A percentile compares a stretch with the other conserved stretches of the same genome.
phyloP scores from a whole-genome alignment of 257 asterid genomes.

The Solanum virginianum region DNA sequence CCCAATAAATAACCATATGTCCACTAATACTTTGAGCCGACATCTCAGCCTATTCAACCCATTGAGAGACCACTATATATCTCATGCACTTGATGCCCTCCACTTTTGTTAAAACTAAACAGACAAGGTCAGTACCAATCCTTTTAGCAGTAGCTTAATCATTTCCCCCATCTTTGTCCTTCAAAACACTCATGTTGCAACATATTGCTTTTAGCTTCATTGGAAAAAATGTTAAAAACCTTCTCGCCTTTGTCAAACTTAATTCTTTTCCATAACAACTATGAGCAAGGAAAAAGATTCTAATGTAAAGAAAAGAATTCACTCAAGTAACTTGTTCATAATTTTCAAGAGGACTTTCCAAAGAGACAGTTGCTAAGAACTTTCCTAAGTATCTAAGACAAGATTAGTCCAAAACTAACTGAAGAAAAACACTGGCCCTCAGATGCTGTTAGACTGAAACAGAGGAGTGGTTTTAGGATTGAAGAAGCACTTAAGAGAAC shows the following conservation, averaged over 20 bases:
- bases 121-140: neutral
- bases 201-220: neutral
- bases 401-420: neutral
- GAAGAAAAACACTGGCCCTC: neutral
- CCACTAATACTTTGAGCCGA: neutral
- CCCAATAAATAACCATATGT: neutral
- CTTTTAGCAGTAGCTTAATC: neutral
- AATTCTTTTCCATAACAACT: neutral
- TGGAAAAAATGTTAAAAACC: neutral
- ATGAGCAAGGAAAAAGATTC: neutral
- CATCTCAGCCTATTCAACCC: neutral
- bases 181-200: neutral
- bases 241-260: neutral
- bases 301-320: neutral
- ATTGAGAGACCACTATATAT: neutral
- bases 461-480: neutral
- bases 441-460: neutral
- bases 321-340: neutral
- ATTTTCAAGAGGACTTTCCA: neutral
- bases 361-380: neutral
- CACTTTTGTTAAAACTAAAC: neutral
- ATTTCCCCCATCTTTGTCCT: neutral
- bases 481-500: neutral
- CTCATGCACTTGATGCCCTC: neutral
- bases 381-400: neutral